phyloP scores from a whole-genome alignment of 2,329 filamentous ascomycete genomes.

The Pseudogymnoascus sp. region DNA sequence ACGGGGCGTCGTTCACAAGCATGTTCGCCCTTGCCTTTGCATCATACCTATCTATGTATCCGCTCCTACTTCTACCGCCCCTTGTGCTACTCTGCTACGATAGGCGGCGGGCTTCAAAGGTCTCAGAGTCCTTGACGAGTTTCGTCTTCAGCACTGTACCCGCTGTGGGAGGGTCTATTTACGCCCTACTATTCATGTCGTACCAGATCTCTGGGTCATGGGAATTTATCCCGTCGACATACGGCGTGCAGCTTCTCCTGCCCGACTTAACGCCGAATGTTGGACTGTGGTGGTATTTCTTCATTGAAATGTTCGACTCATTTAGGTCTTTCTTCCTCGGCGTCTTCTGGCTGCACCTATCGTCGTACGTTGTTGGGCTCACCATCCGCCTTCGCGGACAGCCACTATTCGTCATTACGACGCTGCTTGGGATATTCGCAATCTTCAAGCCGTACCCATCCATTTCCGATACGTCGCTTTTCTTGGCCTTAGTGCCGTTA shows the following conservation, averaged over 20 bases:
- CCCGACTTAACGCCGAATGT: slow-evolving; percentile 92
- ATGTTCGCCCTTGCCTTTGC: slow-evolving; percentile 82
- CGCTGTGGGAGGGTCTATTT: slow-evolving; percentile 47
- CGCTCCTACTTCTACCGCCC: slow-evolving; percentile 76
- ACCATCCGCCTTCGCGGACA: slow-evolving; percentile 76
- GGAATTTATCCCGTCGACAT: slow-evolving; percentile 83
- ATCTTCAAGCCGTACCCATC: slow-evolving; percentile 98
- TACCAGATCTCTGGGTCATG: slow-evolving; percentile 70
- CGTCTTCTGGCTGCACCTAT: slow-evolving; percentile 94
- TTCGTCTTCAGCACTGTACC: slow-evolving; percentile 50
- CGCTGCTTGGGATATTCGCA: slow-evolving; percentile 81
- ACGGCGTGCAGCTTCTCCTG: slow-evolving; percentile 84
- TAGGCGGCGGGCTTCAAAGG: slow-evolving; percentile 29
- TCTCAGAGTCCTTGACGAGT: slow-evolving; percentile 29
- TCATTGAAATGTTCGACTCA: slow-evolving; percentile 98
- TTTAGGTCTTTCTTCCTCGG: slow-evolving; percentile 96
- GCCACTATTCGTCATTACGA: slow-evolving; percentile 74
- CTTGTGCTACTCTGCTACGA: slow-evolving; percentile 76
- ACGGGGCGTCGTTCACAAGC: slow-evolving; percentile 63
- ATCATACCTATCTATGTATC: slow-evolving; percentile 87
- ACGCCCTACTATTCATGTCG: slow-evolving; percentile 61
- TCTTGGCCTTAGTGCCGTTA: slow-evolving; percentile 72
- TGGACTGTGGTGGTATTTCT: slow-evolving; percentile 99
- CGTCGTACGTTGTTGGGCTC: slow-evolving; percentile 79
- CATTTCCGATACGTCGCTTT: slow-evolving; percentile 81